phyloP scores from a whole-genome alignment of 768 basidiomycete genomes.

The Chalciporus pseudorubinellus region DNA sequence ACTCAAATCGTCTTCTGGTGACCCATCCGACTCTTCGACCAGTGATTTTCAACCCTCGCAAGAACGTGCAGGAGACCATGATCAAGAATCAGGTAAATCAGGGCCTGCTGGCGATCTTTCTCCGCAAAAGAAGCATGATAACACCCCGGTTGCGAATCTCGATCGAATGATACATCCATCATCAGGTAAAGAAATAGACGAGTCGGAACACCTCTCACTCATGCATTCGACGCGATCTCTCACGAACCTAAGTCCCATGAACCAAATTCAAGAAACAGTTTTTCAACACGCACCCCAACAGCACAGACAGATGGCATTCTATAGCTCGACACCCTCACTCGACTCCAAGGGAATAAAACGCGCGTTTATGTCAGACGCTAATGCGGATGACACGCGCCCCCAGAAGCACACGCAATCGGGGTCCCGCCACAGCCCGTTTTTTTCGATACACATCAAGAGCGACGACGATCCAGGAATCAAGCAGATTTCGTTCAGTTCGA shows the following conservation, averaged over 20 bases:
- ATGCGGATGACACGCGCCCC: constrained; percentile 29
- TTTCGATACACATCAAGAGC: constrained; percentile 40
- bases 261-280: constrained; percentile 10
- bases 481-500: constrained; percentile 48
- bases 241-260: neutral
- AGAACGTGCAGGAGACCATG: neutral
- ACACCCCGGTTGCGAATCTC: neutral
- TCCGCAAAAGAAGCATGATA: neutral
- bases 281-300: constrained; percentile 24
- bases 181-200: neutral
- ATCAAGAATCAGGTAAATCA: neutral
- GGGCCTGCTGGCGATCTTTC: neutral
- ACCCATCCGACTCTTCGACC: neutral
- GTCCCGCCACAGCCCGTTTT: constrained; percentile 44
- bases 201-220: neutral
- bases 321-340: constrained; percentile 24
- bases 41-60: neutral
- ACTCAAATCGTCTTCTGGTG: neutral
- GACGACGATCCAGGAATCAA: constrained; percentile 47
- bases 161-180: neutral
- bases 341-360: constrained; percentile 40
- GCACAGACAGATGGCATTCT: constrained; percentile 13
- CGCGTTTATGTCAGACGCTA: constrained; percentile 26
- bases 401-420: constrained; percentile 41
- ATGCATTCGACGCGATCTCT: neutral